Conservation (phyloP, 768 basidiomycete species). For the Pisolithus microcarpus region DNA sequence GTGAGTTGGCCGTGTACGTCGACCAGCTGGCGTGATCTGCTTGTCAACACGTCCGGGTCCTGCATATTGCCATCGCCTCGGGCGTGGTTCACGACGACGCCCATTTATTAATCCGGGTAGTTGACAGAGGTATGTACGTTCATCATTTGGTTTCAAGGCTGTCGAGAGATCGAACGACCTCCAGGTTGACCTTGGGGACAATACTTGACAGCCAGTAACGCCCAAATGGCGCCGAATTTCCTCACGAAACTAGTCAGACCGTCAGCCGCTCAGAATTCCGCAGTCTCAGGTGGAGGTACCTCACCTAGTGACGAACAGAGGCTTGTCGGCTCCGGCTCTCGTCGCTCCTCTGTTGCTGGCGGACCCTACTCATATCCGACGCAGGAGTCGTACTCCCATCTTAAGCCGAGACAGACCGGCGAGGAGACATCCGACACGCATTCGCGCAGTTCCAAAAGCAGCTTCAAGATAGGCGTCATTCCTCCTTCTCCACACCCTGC, state of each 20-base stretch:
- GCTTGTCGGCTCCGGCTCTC: background rate
- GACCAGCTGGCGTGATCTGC: no score
- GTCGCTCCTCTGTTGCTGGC: background rate
- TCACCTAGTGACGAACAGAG: conserved; percentile 1
- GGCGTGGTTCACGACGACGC: no score
- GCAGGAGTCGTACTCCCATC: conserved; percentile 4
- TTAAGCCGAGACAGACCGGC: background rate
- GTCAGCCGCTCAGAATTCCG: conserved; percentile 8
- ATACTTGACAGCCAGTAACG: background rate
- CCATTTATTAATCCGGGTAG: no score
- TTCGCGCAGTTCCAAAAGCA: conserved; percentile 11
- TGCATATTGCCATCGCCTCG: no score
- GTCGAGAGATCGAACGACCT: no score
- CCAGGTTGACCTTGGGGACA: no score
- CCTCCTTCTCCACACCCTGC: conserved; percentile 22
- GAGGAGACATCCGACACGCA: background rate
- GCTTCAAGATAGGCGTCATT: conserved; percentile 25
- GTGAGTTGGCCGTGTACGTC: no score
- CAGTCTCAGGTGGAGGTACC: background rate
- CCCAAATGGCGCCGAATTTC: conserved; percentile 23
- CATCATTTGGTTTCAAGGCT: no score
- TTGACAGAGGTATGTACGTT: no score
- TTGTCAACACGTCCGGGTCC: no score
- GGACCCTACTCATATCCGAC: conserved; percentile 10
- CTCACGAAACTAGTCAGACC: conserved; percentile 25